Percentiles rank a stretch among this genome's conserved stretches.
These are phyloP conservation scores for Didymellaceae sp. DNA, from an alignment of 2,329 filamentous ascomycete species.

Conservation along the genomic window DNA sequence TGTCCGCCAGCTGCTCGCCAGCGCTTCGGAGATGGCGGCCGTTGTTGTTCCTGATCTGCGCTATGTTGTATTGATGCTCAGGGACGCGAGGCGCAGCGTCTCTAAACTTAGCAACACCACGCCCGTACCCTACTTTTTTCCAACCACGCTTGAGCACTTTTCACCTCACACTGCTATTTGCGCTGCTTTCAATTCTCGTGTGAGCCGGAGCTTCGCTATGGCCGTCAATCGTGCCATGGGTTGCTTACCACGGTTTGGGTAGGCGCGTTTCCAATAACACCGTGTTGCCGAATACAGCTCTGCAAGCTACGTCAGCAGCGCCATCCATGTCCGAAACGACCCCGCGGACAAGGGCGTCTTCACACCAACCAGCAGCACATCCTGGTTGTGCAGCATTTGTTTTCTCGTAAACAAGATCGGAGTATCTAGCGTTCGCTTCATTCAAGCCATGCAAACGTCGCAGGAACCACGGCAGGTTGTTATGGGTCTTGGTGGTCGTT, in stretches of 20 bases:
- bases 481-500: constrained; percentile 1
- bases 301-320: constrained; percentile 16
- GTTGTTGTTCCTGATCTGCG: constrained; percentile 41
- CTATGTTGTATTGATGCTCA: constrained; percentile 31
- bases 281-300: constrained; percentile 6
- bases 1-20: constrained; percentile 20
- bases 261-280: constrained; percentile 16
- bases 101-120: constrained; percentile 45
- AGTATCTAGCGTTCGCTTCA: constrained; percentile 1
- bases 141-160: constrained; percentile 20
- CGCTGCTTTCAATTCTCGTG: constrained; percentile 23
- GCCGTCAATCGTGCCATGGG: constrained; percentile 8
- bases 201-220: constrained; percentile 17
- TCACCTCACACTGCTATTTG: constrained; percentile 25
- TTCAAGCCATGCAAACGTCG: constrained; percentile 1
- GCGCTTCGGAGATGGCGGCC: constrained; percentile 26
- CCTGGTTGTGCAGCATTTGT: constrained; percentile 1
- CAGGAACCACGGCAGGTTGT: constrained; percentile 6
- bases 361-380: neutral
- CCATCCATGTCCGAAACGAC: constrained; percentile 4
- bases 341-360: neutral
- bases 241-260: neutral
- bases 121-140: constrained; percentile 24
- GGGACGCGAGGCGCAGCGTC: constrained; percentile 40
- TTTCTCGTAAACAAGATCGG: neutral